These are phyloP conservation scores for Cytospora piceicola DNA, from an alignment of 2,329 filamentous ascomycete species.

Conservation along the genomic window DNA sequence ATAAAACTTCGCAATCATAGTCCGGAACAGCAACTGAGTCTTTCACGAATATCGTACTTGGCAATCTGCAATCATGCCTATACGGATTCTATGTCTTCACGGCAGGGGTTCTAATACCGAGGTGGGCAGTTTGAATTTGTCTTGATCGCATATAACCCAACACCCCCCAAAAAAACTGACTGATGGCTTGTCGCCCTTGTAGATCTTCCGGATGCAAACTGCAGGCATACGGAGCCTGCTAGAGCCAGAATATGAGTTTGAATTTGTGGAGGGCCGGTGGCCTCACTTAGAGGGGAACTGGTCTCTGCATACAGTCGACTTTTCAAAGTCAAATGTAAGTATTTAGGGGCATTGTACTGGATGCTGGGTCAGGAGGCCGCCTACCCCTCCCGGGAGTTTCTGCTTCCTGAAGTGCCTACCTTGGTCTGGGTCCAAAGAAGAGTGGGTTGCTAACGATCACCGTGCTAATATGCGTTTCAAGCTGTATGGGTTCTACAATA, in stretches of 20 bases:
- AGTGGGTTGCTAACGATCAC: not conserved
- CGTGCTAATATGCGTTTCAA: constrained; percentile 6
- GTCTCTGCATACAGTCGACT: constrained; percentile 28
- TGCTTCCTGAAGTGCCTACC: constrained; percentile 2
- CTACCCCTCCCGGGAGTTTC: not conserved
- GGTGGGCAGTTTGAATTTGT: constrained; percentile 11
- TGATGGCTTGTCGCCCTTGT: constrained; percentile 11
- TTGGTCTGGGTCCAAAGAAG: not conserved
- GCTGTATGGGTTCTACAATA: constrained; percentile 28
- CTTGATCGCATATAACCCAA: not conserved
- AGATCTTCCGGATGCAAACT: constrained; percentile 30
- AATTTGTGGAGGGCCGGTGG: constrained; percentile 29
- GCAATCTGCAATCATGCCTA: constrained; percentile 18
- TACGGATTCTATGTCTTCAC: constrained; percentile 24
- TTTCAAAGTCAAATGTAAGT: constrained; percentile 29
- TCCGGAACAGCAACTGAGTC: constrained; percentile 8
- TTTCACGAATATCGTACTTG: constrained; percentile 8
- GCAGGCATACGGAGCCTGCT: constrained; percentile 26
- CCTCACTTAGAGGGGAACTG: constrained; percentile 28
- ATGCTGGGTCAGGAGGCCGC: not conserved
- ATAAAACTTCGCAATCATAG: not conserved
- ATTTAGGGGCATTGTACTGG: not conserved
- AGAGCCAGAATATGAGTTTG: constrained; percentile 28
- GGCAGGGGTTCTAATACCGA: constrained; percentile 26
- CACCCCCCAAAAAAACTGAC: not conserved